Evolutionary conservation across 805 yeast genomes (phyloP).

Genomic region (Starmerella floris): DNA sequence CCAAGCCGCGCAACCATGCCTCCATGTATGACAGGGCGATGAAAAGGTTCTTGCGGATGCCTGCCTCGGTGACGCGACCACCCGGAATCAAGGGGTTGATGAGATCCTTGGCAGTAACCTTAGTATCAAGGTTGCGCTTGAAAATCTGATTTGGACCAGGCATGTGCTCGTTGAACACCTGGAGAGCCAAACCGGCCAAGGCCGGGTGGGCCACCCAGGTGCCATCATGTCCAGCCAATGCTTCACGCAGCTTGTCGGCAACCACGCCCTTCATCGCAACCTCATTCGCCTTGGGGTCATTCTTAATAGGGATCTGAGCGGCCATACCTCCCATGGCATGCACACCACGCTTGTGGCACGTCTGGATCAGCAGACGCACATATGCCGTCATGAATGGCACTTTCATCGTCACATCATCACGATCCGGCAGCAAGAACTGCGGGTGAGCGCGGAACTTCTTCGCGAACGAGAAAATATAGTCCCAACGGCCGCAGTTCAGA

Average conservation of each 20-base stretch:
- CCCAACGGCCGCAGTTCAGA: slow-evolving; percentile 68
- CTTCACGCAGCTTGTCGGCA: slow-evolving; percentile 57
- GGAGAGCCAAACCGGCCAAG: slow-evolving; percentile 48
- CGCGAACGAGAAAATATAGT: slow-evolving; percentile 57
- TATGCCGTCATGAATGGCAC: slow-evolving; percentile 59
- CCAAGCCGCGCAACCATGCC: slow-evolving; percentile 60
- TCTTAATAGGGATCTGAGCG: slow-evolving; percentile 62
- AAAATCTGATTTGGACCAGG: slow-evolving; percentile 62
- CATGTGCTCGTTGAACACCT: slow-evolving; percentile 62
- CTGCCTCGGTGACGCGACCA: slow-evolving; percentile 49
- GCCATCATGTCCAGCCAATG: slow-evolving; percentile 55
- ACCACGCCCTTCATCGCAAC: slow-evolving; percentile 55
- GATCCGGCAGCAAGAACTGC: slow-evolving; percentile 52
- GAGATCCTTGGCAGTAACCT: slow-evolving; percentile 45
- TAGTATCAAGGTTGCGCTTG: slow-evolving; percentile 36
- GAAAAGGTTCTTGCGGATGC: slow-evolving; percentile 48
- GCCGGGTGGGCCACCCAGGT: slow-evolving; percentile 73
- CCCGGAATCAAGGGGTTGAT: slow-evolving; percentile 47
- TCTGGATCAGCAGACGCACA: slow-evolving; percentile 50
- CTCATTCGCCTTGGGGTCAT: slow-evolving; percentile 46
- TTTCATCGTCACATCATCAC: slow-evolving; percentile 54
- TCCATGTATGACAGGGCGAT: slow-evolving; percentile 59
- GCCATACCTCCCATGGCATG: slow-evolving; percentile 76
- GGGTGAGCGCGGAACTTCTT: slow-evolving; percentile 51
- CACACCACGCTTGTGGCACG: slow-evolving; percentile 58